These are phyloP conservation scores for Trichoderma simmonsii DNA, from an alignment of 2,329 filamentous ascomycete genomes.

Conservation along the genomic window DNA sequence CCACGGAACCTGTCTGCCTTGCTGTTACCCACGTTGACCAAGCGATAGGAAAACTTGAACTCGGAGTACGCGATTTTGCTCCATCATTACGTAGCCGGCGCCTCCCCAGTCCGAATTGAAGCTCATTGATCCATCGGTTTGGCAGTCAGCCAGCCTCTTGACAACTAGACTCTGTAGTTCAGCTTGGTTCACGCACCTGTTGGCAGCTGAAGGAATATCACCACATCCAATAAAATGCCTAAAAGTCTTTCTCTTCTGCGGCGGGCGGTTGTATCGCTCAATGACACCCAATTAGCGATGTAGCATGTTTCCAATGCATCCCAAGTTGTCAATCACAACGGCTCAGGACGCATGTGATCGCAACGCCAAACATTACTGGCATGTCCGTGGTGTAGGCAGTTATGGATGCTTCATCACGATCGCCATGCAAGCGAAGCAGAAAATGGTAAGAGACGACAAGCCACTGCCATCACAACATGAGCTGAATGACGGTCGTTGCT, in stretches of 20 bases:
- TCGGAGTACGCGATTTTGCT: background rate
- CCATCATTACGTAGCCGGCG: background rate
- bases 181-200: background rate
- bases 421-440: background rate
- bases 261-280: background rate
- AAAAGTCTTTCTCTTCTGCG: background rate
- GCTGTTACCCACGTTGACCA: background rate
- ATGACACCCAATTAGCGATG: background rate
- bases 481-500: background rate
- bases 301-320: background rate
- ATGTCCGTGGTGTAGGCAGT: background rate
- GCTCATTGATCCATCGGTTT: background rate
- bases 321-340: background rate
- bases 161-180: background rate
- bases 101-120: background rate
- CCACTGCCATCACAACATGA: background rate
- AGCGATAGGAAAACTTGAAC: background rate
- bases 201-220: background rate
- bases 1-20: background rate
- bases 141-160: background rate
- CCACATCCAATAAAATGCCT: background rate
- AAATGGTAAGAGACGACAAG: background rate
- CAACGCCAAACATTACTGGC: background rate
- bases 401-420: background rate
- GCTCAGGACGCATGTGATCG: background rate